Base-by-base conservation (phyloP, 257 asterid species). In the Jacaranda copaia region DNA sequence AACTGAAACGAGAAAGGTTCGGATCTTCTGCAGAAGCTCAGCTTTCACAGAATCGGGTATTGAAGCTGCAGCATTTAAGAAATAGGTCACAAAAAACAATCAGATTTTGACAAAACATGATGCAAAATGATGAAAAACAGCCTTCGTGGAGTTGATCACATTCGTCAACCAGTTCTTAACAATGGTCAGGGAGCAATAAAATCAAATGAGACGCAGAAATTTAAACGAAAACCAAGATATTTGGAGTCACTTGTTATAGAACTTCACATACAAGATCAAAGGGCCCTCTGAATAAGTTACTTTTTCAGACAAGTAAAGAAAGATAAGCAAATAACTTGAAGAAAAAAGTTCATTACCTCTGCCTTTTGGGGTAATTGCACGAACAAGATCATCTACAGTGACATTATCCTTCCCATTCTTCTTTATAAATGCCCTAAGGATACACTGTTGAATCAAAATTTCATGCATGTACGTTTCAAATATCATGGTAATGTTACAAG, bases 351-450 rank as follows among this genome's bases (percentile, higher is more conserved):
- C 16, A 61, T 57, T 84, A 85, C 88, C 88, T 85, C 88, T 76
- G 82, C 88, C 88, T 81, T 85, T 85, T 39, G 86, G 88, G 73
- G 88, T 85, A 48, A 85, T 85, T 58, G 84, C 84, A 73, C 84
- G 82, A 45, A 85, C 74, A 68, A 85, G 88, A 74, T 85, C 88
- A 73, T 85, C 88, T 3, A 85, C 82, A 6, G 88, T 85, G 66
- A 82, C 88, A 68, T 69, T 85, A 61, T 79, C 84, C 68, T 79
- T 81, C 64, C 88, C 88, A 11, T 81, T 81, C 76, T 79, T 79
- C 88, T 77, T 85, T 63, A 82, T 60, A 79, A 68, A 35, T 32
- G 78, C 79, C 88, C 88, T 85, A 64, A 57, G 77, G 35, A 3
- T 6, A 74, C 8, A 71, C 51, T 12, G 12, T 51, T 18, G 58